Percentiles rank a stretch among this genome's conserved stretches.
phyloP scores from a whole-genome alignment of 2,329 filamentous ascomycete genomes.

The Simplicillium aogashimaense region DNA sequence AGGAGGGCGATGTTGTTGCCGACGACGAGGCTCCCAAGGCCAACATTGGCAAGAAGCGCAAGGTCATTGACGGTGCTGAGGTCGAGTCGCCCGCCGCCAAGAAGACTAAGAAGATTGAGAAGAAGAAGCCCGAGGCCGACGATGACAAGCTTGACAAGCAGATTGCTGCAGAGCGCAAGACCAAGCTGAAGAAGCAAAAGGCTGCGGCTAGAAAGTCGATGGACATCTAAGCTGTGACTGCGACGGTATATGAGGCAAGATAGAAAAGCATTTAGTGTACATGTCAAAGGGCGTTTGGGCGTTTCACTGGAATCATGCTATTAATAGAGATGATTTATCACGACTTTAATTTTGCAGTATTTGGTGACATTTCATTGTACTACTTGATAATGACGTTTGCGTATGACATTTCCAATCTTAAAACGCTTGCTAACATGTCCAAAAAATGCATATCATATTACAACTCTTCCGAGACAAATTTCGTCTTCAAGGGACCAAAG shows the following conservation, averaged over 20 bases:
- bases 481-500: constrained; percentile 44
- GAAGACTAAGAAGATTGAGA: constrained; percentile 32
- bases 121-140: constrained; percentile 32
- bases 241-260: background rate
- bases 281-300: constrained; percentile 5
- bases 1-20: constrained; percentile 64
- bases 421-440: no score
- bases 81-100: constrained; percentile 20
- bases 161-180: constrained; percentile 45
- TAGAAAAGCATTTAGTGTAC: constrained; percentile 4
- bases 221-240: constrained; percentile 23
- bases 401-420: no score
- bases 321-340: background rate
- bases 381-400: no score
- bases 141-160: constrained; percentile 46
- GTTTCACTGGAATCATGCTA: background rate
- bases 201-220: constrained; percentile 41
- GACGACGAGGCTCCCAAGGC: constrained; percentile 44
- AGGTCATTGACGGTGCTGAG: constrained; percentile 28
- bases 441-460: no score
- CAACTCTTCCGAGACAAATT: constrained; percentile 16
- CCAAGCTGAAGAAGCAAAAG: constrained; percentile 50
- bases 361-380: no score
- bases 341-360: background rate
- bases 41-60: constrained; percentile 57